A percentile compares a stretch with the other conserved stretches of the same genome.
Evolutionary conservation across 805 yeast genomes (phyloP).

Genomic region (Lipomyces kockii): DNA sequence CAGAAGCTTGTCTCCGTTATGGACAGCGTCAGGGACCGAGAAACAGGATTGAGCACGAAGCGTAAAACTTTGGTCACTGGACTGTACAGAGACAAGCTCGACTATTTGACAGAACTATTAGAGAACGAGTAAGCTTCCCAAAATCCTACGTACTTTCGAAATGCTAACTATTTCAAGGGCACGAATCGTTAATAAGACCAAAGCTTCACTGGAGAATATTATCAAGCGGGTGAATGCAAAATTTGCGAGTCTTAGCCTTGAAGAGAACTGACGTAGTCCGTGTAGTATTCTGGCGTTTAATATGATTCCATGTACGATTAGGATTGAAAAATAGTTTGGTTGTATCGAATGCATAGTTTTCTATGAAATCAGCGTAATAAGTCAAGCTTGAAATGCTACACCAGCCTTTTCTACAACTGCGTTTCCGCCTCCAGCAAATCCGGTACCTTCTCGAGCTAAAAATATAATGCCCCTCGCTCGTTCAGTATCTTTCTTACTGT

Average conservation of each 20-base stretch:
- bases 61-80: constrained; percentile 8
- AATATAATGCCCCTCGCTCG: constrained; percentile 21
- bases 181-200: constrained; percentile 18
- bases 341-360: background rate
- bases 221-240: constrained; percentile 9
- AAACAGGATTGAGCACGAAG: background rate
- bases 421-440: constrained; percentile 35
- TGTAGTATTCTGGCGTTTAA: background rate
- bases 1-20: constrained; percentile 16
- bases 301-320: background rate
- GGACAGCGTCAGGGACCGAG: constrained; percentile 7
- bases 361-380: background rate
- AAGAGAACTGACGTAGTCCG: background rate
- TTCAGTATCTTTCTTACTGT: constrained; percentile 4
- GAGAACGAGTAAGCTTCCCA: constrained; percentile 27
- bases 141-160: background rate
- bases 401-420: constrained; percentile 33
- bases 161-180: constrained; percentile 21
- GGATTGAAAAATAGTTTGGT: background rate
- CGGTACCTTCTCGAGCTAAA: constrained; percentile 36
- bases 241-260: constrained; percentile 11
- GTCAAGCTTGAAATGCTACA: constrained; percentile 36
- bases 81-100: constrained; percentile 13
- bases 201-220: constrained; percentile 13
- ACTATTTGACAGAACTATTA: constrained; percentile 20